Evolutionary conservation across 1,284 basidiomycete species (phyloP), one percentile per base, ranked within the genome.

Genomic region (Trichosporon inkin): DNA sequence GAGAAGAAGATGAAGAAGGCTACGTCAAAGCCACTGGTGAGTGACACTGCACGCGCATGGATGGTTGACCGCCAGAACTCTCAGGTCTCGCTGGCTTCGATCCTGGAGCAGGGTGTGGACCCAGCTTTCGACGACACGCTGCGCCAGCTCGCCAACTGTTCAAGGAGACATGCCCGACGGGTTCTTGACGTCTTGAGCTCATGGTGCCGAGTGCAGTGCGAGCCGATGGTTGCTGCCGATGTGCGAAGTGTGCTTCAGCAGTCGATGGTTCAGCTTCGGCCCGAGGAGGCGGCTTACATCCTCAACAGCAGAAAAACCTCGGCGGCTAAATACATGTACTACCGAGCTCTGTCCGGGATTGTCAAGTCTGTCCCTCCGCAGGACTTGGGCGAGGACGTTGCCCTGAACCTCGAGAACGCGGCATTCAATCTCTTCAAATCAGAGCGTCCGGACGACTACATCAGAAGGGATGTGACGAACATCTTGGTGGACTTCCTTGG

Each of bases 141-240:
- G 34, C 81, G 84, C 6, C 91, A 92, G 1, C 82, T 98, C 3
- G 90, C 89, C 10, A 89, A 90, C 71, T 87, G 95, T 58, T 90
- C 90, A 1, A 86, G 88, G 62, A 90, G 89, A 57, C 86, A 91
- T 61, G 83, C 90, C 2, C 89, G 91, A 67, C 84, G 86, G 38
- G 91, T 97, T 6, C 82, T 95, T 35, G 90, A 93, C 63, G 88
- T 90, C 6, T 84, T 96, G 56, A 87, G 88, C 81, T 85, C 88
- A 19, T 98, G 94, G 94, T 84, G 90, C 61, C 82, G 86, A 58
- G 85, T 82, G 41, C 89, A 93, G 71, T 83, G 83, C 40, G 88
- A 89, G 61, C 83, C 81, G 17, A 84, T 88, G 20, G 78, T 81
- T 11, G 78, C 81, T 2, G 84, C 66, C 19, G 75, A 76, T 57